Base-by-base conservation (phyloP, 495 filamentous ascomycete species). In the Cercophora scortea region DNA sequence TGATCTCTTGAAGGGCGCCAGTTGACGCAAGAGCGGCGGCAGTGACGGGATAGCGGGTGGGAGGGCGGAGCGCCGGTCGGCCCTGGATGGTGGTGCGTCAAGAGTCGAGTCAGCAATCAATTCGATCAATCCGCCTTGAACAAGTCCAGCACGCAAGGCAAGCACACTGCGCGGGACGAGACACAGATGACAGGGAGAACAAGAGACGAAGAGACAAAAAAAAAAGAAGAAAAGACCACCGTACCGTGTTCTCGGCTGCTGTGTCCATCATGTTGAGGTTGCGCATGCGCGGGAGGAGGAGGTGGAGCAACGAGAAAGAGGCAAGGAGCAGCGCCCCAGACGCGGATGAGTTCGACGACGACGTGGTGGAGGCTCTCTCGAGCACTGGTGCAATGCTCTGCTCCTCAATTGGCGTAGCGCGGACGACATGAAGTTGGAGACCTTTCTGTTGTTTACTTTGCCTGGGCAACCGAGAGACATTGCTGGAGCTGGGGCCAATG, bases 171-270 rank as follows among this genome's bases (percentile, higher is more conserved):
- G 25, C 25, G 25, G 25, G 25, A 25, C 25, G 5, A 25, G 25
- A 25, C 5, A 5, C 25, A 25, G 25, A 15, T 47, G 10, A 16
- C 18, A 17, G 35, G 9, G 42, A 36, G 36, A 38, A n/a, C 17
- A 17, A n/a, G 32, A 43, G 36, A 47, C 25, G n/a, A 36, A 15
- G 7, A 48, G 38, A 32, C n/a, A 32, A 15, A 25, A 25, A 25
- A 25, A 25, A 25, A 25, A 25, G 5, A 25, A 5, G 5, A 25
- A 5, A 25, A 25, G 5, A 25, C 2, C 2, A 2, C 25, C 55
- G 25, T 68, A 73, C 72, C 63, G 56, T 47, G 62, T 75, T 75
- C 46, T 76, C 72, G 32, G 55, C 47, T 25, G 25, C 25, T 25
- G 25, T 25, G 36, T 54, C 42, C 40, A 74, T 72, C 74, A 76